phyloP scores from a whole-genome alignment of 2,329 filamentous ascomycete species.

The Aspergillus pseudoviridinutans region DNA sequence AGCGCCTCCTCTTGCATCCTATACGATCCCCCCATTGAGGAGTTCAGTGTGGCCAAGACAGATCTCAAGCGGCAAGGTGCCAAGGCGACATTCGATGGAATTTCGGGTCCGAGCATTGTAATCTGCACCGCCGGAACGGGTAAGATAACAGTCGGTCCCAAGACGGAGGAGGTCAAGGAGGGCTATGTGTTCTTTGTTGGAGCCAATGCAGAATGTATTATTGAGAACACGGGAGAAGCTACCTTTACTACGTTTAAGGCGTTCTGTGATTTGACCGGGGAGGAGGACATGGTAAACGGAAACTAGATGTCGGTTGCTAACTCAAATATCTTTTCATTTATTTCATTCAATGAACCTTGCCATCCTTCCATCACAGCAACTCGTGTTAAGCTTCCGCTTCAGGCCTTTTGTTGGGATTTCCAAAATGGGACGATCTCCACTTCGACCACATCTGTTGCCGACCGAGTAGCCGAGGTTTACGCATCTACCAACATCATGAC shows the following conservation, averaged over 20 bases:
- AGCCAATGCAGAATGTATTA: conserved; percentile 74
- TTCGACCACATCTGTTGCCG: background rate
- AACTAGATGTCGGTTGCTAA: conserved; percentile 20
- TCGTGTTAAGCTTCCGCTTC: background rate
- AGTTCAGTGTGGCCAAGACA: conserved; percentile 85
- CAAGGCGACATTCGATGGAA: conserved; percentile 82
- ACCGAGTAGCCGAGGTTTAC: background rate
- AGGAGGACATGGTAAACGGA: conserved; percentile 37
- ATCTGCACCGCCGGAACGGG: conserved; percentile 85
- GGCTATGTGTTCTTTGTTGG: conserved; percentile 82
- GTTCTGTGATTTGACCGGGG: conserved; percentile 74
- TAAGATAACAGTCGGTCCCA: conserved; percentile 79
- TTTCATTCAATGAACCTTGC: background rate
- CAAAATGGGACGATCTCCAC: background rate
- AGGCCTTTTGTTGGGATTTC: background rate
- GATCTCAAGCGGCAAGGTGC: conserved; percentile 65
- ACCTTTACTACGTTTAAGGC: conserved; percentile 87
- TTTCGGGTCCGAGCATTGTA: conserved; percentile 85
- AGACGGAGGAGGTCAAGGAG: conserved; percentile 67
- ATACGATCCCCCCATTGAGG: conserved; percentile 94
- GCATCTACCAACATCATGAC: background rate
- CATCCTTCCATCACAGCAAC: background rate
- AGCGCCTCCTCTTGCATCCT: conserved; percentile 68
- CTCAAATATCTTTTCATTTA: background rate
- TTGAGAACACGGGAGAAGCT: conserved; percentile 66